Base-by-base conservation (phyloP, 257 asterid genomes). In the Jacaranda mimosifolia region DNA sequence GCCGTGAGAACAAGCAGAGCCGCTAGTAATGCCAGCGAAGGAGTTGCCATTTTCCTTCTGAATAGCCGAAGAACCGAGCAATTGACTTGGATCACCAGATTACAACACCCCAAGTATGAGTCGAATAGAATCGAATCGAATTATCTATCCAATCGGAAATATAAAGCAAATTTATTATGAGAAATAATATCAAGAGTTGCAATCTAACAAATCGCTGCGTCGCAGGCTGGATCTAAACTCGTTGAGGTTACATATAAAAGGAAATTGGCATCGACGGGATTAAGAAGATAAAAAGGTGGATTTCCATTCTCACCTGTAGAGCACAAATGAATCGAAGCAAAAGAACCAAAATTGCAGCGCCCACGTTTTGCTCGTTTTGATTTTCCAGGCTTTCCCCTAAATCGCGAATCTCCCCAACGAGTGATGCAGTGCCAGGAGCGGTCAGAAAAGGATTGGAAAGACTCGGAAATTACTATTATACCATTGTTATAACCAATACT, bases 1-100 rank as follows among this genome's bases (percentile, higher is more conserved):
- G 78, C 87, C 73, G 82, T 68, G 68, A 88, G 55, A 52, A 86
- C 79, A 40, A 90, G 77, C 82, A 85, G 62, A 72, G 83, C 60
- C 75, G 77, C 82, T 79, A 80, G 21, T 39, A 82, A 59, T 49
- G 83, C 83, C 85, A 73, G 74, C 60, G 80, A 76, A 79, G 82
- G 69, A 64, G 79, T 66, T 57, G 72, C 72, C 88, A 83, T 87
- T 80, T 56, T 82, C 79, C 70, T 77, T 73, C 70, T 56, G 72
- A 67, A 48, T 53, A 56, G 36, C 59, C 84, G 46, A 73, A 49
- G 73, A 76, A 55, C 71, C 68, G 8, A 77, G 55, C 32, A 80
- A 64, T 52, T 66, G 73, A 62, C 43, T 66, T 26, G 56, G 53
- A 71, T 60, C 72, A 68, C 70, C 48, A 21, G 79, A 78, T 46